These are phyloP conservation scores for Hypsizygus marmoreus DNA, from an alignment of 768 basidiomycete genomes.

Conservation along the genomic window DNA sequence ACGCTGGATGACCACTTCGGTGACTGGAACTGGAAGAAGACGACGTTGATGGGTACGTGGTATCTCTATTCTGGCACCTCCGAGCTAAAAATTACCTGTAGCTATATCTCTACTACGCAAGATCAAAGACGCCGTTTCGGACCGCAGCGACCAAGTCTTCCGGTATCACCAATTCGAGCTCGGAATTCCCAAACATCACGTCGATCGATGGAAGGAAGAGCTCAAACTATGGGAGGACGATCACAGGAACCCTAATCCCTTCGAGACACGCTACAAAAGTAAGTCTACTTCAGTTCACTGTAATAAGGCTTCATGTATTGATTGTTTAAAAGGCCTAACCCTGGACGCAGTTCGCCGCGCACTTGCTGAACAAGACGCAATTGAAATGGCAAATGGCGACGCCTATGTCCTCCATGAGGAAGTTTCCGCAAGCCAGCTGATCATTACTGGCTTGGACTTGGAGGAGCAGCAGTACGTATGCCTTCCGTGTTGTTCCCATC, in stretches of 20 bases:
- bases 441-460: constrained; percentile 19
- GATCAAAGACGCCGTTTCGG: constrained; percentile 12
- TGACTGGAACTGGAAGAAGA: constrained; percentile 28
- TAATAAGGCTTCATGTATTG: neutral
- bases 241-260: constrained; percentile 7
- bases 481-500: no score
- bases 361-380: constrained; percentile 13
- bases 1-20: constrained; percentile 25
- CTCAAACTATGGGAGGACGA: constrained; percentile 11
- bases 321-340: constrained; percentile 3
- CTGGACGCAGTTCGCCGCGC: constrained; percentile 8
- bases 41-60: constrained; percentile 18
- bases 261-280: neutral
- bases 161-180: constrained; percentile 14
- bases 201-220: neutral
- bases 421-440: constrained; percentile 20
- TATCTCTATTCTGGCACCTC: neutral
- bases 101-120: constrained; percentile 10
- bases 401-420: constrained; percentile 6
- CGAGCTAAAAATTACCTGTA: neutral
- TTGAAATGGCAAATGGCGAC: neutral
- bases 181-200: neutral
- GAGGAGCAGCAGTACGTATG: constrained; percentile 2
- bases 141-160: constrained; percentile 5
- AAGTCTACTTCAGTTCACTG: neutral